Conservation (phyloP, 345 rosid species). For the Citrus mangshanensis region DNA sequence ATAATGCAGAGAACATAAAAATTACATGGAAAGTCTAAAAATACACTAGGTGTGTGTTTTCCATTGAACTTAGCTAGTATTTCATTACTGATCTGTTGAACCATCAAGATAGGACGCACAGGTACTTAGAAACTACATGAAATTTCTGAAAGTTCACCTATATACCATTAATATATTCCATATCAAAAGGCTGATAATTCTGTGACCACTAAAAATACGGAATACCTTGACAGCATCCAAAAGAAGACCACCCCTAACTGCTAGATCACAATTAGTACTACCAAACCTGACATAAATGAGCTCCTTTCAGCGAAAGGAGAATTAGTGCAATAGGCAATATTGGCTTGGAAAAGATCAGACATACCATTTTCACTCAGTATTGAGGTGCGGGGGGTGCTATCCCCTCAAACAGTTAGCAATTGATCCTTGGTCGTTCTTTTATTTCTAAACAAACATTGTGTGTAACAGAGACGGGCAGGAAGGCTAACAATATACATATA, state of each 20-base stretch:
- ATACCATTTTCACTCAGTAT: background rate
- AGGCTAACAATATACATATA: background rate
- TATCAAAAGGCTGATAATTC: background rate
- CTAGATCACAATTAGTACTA: background rate
- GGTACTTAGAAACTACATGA: background rate
- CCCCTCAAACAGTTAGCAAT: too few relatives aligned
- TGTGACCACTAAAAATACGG: background rate
- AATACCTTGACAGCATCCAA: background rate
- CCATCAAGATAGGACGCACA: background rate
- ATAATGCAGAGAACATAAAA: background rate
- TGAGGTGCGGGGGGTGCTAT: too few relatives aligned
- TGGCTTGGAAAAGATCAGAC: background rate
- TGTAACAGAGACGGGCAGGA: background rate
- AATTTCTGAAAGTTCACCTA: background rate
- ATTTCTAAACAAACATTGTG: too few relatives aligned
- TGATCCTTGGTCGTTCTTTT: too few relatives aligned
- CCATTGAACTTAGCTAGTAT: background rate
- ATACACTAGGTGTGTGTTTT: background rate
- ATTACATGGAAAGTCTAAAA: background rate
- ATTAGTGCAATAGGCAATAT: background rate
- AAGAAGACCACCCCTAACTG: background rate
- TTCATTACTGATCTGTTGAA: background rate
- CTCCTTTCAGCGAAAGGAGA: background rate
- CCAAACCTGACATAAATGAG: background rate
- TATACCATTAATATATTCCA: background rate